A percentile compares a stretch with the other conserved stretches of the same genome.
These are phyloP conservation scores for Clonostachys sp. DNA, from an alignment of 2,329 filamentous ascomycete genomes.

Conservation along the genomic window DNA sequence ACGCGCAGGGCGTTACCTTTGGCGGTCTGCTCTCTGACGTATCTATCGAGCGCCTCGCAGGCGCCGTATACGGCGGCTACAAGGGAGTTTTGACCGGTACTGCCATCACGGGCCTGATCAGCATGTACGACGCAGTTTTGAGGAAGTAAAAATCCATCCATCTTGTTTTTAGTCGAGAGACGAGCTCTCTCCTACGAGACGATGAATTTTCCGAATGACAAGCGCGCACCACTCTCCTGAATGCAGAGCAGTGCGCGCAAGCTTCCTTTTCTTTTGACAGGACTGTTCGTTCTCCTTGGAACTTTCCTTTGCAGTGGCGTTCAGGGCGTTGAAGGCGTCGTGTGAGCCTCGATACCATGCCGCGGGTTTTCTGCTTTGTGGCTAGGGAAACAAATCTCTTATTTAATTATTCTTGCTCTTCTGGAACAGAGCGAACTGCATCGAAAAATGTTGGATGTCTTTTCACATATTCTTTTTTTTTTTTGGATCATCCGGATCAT, in stretches of 20 bases:
- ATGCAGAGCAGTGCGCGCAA: too few relatives aligned
- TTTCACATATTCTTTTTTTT: background rate
- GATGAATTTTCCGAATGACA: background rate
- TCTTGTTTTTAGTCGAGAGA: background rate
- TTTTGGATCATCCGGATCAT: background rate
- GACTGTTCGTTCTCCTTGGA: too few relatives aligned
- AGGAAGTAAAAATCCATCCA: conserved; percentile 47
- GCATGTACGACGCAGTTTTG: conserved; percentile 74
- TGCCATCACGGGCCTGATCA: conserved; percentile 62
- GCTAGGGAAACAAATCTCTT: background rate
- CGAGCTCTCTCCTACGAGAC: background rate
- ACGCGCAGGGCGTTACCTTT: conserved; percentile 61
- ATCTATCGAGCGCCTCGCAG: conserved; percentile 59
- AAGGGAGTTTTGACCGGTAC: conserved; percentile 65
- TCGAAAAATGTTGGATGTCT: background rate
- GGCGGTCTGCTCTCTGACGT: conserved; percentile 55
- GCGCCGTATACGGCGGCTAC: conserved; percentile 67
- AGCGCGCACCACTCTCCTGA: too few relatives aligned
- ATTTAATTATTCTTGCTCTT: background rate
- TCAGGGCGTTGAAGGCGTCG: conserved; percentile 6
- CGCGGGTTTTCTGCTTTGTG: background rate
- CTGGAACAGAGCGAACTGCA: background rate
- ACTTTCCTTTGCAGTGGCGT: conserved; percentile 2
- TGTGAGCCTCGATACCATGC: conserved; percentile 3
- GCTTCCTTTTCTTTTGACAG: too few relatives aligned